Conservation (phyloP, 108 stramenopile species). For the Nitzschia sp. region DNA sequence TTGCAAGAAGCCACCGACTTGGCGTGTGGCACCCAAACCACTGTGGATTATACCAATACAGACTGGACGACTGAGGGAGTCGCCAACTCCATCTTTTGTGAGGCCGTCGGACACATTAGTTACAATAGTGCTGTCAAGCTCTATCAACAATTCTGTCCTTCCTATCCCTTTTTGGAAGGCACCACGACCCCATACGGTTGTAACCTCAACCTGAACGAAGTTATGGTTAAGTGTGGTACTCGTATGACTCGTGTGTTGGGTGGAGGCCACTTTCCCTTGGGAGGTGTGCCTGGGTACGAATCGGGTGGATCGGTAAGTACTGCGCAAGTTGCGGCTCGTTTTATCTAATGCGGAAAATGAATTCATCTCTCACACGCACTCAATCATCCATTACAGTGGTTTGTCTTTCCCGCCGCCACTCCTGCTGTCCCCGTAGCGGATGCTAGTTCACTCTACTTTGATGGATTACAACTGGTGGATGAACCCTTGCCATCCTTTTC, state of each 20-base stretch:
- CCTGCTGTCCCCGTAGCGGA: neutral
- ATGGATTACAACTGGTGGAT: neutral
- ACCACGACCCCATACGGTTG: neutral
- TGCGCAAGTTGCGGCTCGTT: no score
- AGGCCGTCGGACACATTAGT: neutral
- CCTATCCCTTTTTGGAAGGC: neutral
- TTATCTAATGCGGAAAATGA: no score
- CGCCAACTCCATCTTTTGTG: neutral
- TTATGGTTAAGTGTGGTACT: conserved; percentile 9
- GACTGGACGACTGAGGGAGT: neutral
- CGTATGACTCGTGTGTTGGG: conserved; percentile 1
- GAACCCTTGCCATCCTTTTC: neutral
- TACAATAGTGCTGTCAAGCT: conserved; percentile 1
- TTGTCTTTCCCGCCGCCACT: neutral
- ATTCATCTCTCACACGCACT: neutral
- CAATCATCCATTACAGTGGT: neutral
- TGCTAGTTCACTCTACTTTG: neutral
- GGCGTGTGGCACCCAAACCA: neutral
- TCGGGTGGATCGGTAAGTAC: neutral
- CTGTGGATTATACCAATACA: neutral
- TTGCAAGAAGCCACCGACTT: neutral
- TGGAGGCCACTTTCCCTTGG: conserved; percentile 4
- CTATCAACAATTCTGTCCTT: conserved; percentile 8
- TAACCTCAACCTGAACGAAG: neutral
- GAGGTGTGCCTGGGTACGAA: conserved; percentile 1